A percentile compares a stretch with the other conserved stretches of the same genome.
phyloP scores from a whole-genome alignment of 306 rosid genomes.

The Quercus parvula region DNA sequence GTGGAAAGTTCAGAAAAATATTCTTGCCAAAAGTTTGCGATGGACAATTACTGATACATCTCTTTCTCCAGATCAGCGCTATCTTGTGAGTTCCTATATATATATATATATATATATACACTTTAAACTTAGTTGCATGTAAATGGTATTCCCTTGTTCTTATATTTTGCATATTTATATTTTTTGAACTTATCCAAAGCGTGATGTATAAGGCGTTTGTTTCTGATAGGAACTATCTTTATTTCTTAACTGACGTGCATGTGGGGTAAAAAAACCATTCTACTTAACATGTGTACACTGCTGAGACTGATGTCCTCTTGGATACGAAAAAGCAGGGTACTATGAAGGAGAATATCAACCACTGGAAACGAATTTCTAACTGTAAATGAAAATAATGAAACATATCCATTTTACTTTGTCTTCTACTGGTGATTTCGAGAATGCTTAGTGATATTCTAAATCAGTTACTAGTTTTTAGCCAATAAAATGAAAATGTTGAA shows the following conservation, averaged over 20 bases:
- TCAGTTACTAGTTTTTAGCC: neutral
- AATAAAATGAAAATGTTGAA: neutral
- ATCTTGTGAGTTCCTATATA: conserved; percentile 62
- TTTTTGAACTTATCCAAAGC: neutral
- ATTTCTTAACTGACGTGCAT: neutral
- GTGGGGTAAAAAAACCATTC: neutral
- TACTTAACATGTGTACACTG: neutral
- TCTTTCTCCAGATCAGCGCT: conserved; percentile 72
- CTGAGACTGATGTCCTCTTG: neutral
- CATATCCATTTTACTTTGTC: neutral
- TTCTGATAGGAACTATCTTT: neutral
- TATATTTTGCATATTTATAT: neutral
- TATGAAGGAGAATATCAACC: neutral
- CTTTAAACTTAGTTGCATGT: neutral
- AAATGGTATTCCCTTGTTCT: neutral
- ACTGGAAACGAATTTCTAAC: neutral
- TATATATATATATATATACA: neutral
- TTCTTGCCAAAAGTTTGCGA: conserved; percentile 68
- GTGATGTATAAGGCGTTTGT: neutral
- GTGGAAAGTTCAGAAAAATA: conserved; percentile 84
- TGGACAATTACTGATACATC: conserved; percentile 97
- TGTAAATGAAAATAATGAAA: neutral
- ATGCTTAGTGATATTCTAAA: neutral
- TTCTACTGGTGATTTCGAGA: neutral
- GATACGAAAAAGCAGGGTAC: no score